phyloP scores from a whole-genome alignment of 495 filamentous ascomycete species.

The Niebla homalea region DNA sequence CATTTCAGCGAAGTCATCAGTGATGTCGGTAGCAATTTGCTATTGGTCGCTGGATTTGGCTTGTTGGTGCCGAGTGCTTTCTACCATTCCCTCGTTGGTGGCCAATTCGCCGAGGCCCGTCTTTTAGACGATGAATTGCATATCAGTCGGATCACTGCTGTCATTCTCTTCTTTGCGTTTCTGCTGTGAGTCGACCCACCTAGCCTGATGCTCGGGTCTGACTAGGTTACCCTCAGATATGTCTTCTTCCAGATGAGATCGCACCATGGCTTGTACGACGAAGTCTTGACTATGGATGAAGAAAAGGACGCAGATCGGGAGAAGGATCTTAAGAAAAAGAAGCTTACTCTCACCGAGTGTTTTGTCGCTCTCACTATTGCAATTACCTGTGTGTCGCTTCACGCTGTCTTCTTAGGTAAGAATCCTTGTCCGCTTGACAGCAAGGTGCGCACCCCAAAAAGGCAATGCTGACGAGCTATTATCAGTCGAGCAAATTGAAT shows the following conservation, averaged over 20 bases:
- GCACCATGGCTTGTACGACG: constrained; percentile 68
- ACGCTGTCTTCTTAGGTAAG: constrained; percentile 54
- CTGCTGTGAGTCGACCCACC: constrained; percentile 28
- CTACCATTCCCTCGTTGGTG: constrained; percentile 40
- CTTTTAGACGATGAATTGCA: constrained; percentile 39
- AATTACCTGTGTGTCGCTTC: constrained; percentile 62
- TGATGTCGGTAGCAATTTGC: constrained; percentile 66
- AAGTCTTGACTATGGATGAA: constrained; percentile 59
- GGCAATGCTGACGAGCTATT: background rate
- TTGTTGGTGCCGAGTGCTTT: constrained; percentile 76
- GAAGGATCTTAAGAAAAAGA: constrained; percentile 46
- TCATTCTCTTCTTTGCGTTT: constrained; percentile 72
- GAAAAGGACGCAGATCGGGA: constrained; percentile 53
- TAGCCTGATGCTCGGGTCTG: background rate
- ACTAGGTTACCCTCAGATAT: constrained; percentile 36
- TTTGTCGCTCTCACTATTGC: constrained; percentile 52
- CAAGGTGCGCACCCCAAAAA: background rate
- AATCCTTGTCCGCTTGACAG: background rate
- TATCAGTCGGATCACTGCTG: constrained; percentile 62
- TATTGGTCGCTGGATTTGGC: constrained; percentile 72
- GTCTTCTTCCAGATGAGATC: constrained; percentile 71
- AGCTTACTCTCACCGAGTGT: constrained; percentile 70
- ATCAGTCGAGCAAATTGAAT: constrained; percentile 59
- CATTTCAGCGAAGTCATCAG: constrained; percentile 63
- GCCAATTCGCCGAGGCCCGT: constrained; percentile 22